phyloP scores from a whole-genome alignment of 805 yeast genomes.

The Sugiyamaella valdiviana region DNA sequence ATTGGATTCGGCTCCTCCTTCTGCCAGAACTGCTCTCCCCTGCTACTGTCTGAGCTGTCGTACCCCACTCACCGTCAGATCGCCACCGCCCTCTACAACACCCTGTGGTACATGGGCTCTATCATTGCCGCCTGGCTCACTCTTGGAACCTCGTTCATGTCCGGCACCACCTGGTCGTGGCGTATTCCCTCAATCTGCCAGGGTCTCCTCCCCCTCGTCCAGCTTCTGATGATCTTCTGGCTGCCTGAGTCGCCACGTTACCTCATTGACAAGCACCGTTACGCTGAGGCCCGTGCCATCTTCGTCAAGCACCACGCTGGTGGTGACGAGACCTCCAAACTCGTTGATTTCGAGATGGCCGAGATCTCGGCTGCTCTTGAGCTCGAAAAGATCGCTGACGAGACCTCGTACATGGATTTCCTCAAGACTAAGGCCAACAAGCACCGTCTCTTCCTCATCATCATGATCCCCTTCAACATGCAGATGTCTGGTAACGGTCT shows the following conservation, averaged over 20 bases:
- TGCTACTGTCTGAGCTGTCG: slow-evolving; percentile 70
- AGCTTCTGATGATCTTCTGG: slow-evolving; percentile 44
- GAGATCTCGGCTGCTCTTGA: slow-evolving; percentile 13
- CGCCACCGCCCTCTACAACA: slow-evolving; percentile 59
- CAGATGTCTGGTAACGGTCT: slow-evolving; percentile 17
- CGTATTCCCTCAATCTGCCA: slow-evolving; percentile 72
- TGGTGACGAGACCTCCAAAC: slow-evolving; percentile 9
- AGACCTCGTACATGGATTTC: slow-evolving; percentile 7
- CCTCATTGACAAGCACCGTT: slow-evolving; percentile 59
- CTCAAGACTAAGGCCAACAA: slow-evolving; percentile 8
- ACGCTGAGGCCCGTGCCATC: slow-evolving; percentile 38
- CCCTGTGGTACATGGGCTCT: slow-evolving; percentile 64
- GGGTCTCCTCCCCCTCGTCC: slow-evolving; percentile 50
- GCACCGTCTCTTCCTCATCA: slow-evolving; percentile 9
- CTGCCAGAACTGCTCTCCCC: slow-evolving; percentile 68
- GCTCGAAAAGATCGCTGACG: slow-evolving; percentile 2
- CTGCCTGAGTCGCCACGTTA: slow-evolving; percentile 86
- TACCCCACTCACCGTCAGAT: slow-evolving; percentile 59
- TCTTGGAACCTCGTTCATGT: slow-evolving; percentile 55
- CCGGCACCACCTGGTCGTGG: slow-evolving; percentile 45
- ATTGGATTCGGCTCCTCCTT: slow-evolving; percentile 72
- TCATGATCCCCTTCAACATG: slow-evolving; percentile 4
- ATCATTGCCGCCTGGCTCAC: slow-evolving; percentile 70
- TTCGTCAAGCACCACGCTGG: slow-evolving; percentile 16
- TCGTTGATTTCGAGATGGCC: slow-evolving; percentile 15